Percentiles rank a stretch among this genome's conserved stretches.
phyloP scores from a whole-genome alignment of 495 filamentous ascomycete species.

The Annulohypoxylon bovei region DNA sequence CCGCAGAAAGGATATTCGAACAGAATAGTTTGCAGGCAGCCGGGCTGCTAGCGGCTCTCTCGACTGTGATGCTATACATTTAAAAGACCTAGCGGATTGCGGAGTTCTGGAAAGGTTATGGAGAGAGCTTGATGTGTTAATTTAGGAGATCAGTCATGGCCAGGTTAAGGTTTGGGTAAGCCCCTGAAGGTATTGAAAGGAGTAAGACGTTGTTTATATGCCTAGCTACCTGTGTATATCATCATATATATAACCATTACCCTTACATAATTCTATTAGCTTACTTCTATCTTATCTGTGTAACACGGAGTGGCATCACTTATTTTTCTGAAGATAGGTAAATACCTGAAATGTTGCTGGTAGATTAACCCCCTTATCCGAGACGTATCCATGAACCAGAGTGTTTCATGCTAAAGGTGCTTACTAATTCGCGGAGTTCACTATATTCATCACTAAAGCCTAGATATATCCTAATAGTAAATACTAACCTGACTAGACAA shows the following conservation, averaged over 20 bases:
- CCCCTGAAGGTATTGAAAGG: not conserved
- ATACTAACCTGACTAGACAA: constrained; percentile 5
- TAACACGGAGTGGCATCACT: no score
- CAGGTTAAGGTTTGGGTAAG: not conserved
- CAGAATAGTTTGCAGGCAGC: not conserved
- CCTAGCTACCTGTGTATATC: not conserved
- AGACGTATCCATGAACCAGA: no score
- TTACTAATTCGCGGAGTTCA: not conserved
- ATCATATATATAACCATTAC: not conserved
- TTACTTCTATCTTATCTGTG: not conserved
- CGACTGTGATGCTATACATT: not conserved
- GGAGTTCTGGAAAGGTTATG: not conserved
- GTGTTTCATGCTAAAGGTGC: not conserved
- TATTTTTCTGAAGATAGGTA: no score
- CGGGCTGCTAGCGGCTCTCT: not conserved
- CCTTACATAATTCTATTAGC: not conserved
- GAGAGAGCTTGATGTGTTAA: not conserved
- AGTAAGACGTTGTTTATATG: not conserved
- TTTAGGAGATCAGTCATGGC: not conserved
- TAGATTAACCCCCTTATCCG: no score
- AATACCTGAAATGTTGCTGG: no score
- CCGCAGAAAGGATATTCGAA: not conserved
- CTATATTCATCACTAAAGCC: constrained; percentile 25
- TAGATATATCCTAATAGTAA: constrained; percentile 17
- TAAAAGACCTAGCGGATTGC: not conserved